These are phyloP conservation scores for Chaetoceros tenuissimus DNA, from an alignment of 108 stramenopile species.

Conservation along the genomic window DNA sequence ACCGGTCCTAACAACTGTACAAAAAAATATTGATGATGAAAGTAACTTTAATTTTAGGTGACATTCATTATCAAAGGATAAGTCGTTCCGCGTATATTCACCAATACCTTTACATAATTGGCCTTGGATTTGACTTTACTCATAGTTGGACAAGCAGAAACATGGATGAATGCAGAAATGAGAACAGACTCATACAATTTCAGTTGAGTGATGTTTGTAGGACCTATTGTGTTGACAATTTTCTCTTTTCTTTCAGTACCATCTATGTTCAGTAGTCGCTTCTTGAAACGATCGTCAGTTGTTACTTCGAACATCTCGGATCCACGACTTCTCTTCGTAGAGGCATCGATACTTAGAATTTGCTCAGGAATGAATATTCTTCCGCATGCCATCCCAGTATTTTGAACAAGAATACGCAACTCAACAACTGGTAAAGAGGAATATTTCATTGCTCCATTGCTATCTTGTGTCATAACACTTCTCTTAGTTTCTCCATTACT, in stretches of 20 bases:
- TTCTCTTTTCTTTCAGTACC: slow-evolving; percentile 23
- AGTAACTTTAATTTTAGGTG: too few species aligned
- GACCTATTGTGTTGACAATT: not conserved
- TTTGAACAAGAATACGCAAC: slow-evolving; percentile 64
- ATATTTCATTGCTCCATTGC: slow-evolving; percentile 22
- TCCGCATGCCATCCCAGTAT: slow-evolving; percentile 44
- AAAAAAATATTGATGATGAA: too few species aligned
- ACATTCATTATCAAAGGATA: slow-evolving; percentile 67
- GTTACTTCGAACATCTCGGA: slow-evolving; percentile 58
- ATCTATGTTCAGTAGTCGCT: slow-evolving; percentile 36
- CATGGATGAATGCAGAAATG: slow-evolving; percentile 54
- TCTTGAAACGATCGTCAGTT: slow-evolving; percentile 63
- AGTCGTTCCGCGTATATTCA: slow-evolving; percentile 57
- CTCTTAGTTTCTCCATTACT: slow-evolving; percentile 81
- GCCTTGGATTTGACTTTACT: slow-evolving; percentile 58
- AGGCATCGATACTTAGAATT: slow-evolving; percentile 61
- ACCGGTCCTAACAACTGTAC: too few species aligned
- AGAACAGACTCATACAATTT: slow-evolving; percentile 60
- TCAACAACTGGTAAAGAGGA: slow-evolving; percentile 58
- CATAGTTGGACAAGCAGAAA: slow-evolving; percentile 59
- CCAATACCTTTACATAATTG: slow-evolving; percentile 61
- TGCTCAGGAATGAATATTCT: slow-evolving; percentile 47
- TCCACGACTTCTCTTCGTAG: slow-evolving; percentile 57
- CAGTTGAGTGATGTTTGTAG: slow-evolving; percentile 25
- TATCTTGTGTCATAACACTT: slow-evolving; percentile 29